phyloP scores from a whole-genome alignment of 148 eudicot species.

The Spergularia marina region DNA sequence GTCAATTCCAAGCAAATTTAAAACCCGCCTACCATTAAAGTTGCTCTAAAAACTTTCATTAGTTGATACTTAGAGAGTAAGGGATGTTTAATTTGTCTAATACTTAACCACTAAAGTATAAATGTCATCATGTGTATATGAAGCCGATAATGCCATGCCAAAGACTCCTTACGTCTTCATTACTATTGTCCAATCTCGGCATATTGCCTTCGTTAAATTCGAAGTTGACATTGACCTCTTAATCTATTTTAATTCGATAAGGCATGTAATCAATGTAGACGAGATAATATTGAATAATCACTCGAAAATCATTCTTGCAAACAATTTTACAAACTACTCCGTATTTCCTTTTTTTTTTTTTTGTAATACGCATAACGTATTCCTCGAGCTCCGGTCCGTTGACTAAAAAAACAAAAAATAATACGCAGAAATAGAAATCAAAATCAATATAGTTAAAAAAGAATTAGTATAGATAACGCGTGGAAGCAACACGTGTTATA shows the following conservation, averaged over 20 bases:
- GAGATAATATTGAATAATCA: too few relatives aligned
- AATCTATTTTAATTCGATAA: too few relatives aligned
- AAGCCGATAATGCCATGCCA: slow-evolving; percentile 12
- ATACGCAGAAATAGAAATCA: too few relatives aligned
- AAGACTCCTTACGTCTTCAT: neutral
- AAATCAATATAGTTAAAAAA: too few relatives aligned
- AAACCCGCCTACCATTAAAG: too few relatives aligned
- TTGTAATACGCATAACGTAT: neutral
- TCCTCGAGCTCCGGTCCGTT: neutral
- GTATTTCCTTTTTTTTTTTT: neutral
- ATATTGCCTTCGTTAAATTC: neutral
- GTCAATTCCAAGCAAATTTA: too few relatives aligned
- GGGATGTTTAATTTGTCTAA: neutral
- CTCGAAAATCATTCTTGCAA: too few relatives aligned
- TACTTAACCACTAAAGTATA: neutral
- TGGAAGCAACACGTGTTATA: slow-evolving; percentile 12
- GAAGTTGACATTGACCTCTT: neutral
- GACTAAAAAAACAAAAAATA: too few relatives aligned
- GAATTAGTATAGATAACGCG: slow-evolving; percentile 5
- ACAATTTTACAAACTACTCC: too few relatives aligned
- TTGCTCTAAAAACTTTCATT: too few relatives aligned
- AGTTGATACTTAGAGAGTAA: slow-evolving; percentile 5
- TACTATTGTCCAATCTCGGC: neutral
- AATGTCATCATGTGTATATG: neutral
- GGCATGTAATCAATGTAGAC: too few relatives aligned